Base-by-base conservation (phyloP, 2,329 filamentous ascomycete genomes). In the Monilinia laxa region DNA sequence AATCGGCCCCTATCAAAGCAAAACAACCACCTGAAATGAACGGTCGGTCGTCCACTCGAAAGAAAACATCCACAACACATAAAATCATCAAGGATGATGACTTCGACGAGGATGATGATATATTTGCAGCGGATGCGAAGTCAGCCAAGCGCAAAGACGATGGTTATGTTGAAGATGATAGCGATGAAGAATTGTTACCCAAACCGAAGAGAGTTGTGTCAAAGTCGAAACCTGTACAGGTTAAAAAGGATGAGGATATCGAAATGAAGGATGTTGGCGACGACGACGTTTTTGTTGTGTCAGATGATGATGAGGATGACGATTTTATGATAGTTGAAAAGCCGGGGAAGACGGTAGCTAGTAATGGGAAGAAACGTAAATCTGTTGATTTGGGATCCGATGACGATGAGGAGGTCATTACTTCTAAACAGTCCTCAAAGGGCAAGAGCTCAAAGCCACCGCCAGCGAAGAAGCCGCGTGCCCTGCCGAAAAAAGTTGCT, bases 91-190 rank as follows among this genome's bases (percentile, higher is more conserved):
- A 72, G 12, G 70, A 85, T 47, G 84, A 87, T 67, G 82, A 83
- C 11, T 83, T 86, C 72, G 78, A 90, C 71, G 85, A 91, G 25
- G 89, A 91, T 64, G 90, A 92, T 70, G 93, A 97, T 72, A 93
- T 97, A 25, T 93, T 93, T 77, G 90, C 89, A 18, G 88, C 90
- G 4, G 87, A 91, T 70, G 84, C 84, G 45, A 90, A 84, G 58
- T 81, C 85, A 55, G 86, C 84, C 66, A 91, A 87, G 75, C 83
- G 85, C 59, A 90, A 87, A 73, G 87, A 87, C 52, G 91, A 95
- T 74, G 89, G 92, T 64, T 92, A 93, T 66, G 83, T 85, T 67
- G 90, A 90, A 68, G 81, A 80, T 63, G 86, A 87, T 25, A 83
- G 88, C 57, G 92, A 95, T 65, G 89, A 92, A 42, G 87, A 92